These are phyloP conservation scores for Rubroboletus satanas DNA, from an alignment of 768 basidiomycete genomes.

Conservation along the genomic window DNA sequence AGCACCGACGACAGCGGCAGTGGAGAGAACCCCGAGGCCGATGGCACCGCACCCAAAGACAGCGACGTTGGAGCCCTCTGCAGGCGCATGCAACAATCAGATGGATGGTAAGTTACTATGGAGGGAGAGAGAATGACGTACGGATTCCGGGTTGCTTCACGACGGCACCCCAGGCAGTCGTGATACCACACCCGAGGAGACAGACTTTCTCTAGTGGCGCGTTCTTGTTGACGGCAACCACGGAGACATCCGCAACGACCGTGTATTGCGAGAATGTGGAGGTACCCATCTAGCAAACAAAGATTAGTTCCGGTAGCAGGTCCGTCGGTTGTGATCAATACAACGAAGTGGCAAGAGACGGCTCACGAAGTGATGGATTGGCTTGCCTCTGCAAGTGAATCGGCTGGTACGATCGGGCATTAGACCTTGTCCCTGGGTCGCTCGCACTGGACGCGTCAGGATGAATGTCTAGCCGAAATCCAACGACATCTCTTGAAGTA, in stretches of 20 bases:
- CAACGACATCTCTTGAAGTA: conserved; percentile 23
- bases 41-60: conserved; percentile 97
- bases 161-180: conserved; percentile 97
- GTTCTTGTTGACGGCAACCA: conserved; percentile 80
- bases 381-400: conserved; percentile 85
- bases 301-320: background rate
- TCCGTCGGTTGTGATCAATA: background rate
- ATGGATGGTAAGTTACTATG: background rate
- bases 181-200: conserved; percentile 93
- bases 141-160: conserved; percentile 86
- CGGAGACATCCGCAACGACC: conserved; percentile 94
- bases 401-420: conserved; percentile 91
- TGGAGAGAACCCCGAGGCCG: conserved; percentile 88
- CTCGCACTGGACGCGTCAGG: conserved; percentile 55
- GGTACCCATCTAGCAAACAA: conserved; percentile 81
- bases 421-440: conserved; percentile 89
- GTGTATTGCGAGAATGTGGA: conserved; percentile 99
- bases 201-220: conserved; percentile 97
- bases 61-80: conserved; percentile 84
- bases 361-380: conserved; percentile 87
- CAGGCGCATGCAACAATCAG: background rate
- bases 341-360: background rate
- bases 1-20: conserved; percentile 72
- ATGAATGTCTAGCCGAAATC: background rate
- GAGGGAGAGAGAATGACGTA: conserved; percentile 33